Base-by-base conservation (phyloP, 768 basidiomycete species). In the Kwoniella shandongensis region DNA sequence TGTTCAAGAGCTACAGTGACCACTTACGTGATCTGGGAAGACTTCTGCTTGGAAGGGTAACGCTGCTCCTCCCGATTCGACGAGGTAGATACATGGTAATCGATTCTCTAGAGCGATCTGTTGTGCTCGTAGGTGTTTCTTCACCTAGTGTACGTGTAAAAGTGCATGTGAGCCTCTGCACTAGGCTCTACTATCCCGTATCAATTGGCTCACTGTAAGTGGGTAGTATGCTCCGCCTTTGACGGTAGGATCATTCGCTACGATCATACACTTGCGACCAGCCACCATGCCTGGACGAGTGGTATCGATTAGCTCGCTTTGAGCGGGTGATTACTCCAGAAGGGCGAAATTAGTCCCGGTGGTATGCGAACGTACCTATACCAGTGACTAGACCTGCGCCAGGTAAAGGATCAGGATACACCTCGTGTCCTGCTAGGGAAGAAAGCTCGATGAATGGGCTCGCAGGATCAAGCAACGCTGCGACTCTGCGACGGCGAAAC, bases 151-250 rank as follows among this genome's bases (percentile, higher is more conserved):
- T 15, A 15, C 7, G 10, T 32, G 6, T 5, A 44, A 17, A 18
- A 5, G 26, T 2, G 0, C 8, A 3, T 39, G 13, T 27, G 32
- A 41, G 26, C 40, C n/a, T 26, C 23, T n/a, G n/a, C n/a, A n/a
- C n/a, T n/a, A n/a, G n/a, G n/a, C n/a, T n/a, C n/a, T 32, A 13
- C 32, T 13, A 32, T 32, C n/a, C n/a, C n/a, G n/a, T n/a, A n/a
- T n/a, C n/a, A n/a, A 32, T 32, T 13, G 1, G 69, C 80, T 55
- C 59, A 85, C 89, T 15, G 89, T 91, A 47, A 92, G 76, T 20
- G 90, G 91, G 70, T 91, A 90, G 75, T 94, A 94, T 0, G 88
- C 88, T 7, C 91, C 91, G 13, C 91, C 91, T 74, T 92, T 92
- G 25, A 91, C 89, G 6, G 89, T 91, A 29, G 91, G 87, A 72